Conservation (phyloP, 257 asterid species). For the Lavandula angustifolia region DNA sequence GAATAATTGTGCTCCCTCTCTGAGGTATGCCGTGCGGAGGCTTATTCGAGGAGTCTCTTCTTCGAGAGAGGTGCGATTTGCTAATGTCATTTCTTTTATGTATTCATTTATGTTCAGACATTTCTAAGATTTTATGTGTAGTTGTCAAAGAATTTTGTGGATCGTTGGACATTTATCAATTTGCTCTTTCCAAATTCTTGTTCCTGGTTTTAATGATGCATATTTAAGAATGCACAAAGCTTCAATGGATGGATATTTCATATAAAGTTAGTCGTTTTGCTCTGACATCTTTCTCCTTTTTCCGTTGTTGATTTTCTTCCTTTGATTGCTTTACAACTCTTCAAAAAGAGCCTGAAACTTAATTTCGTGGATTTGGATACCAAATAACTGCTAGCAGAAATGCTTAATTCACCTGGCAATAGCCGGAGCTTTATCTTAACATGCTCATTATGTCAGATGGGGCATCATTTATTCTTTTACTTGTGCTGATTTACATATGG, state of each 20-base stretch:
- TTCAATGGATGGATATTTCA: not conserved
- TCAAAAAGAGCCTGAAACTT: not conserved
- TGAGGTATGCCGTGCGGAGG: constrained; percentile 95
- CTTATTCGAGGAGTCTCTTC: constrained; percentile 95
- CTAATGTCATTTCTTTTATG: not conserved
- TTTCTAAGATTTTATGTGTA: not conserved
- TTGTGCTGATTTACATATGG: not conserved
- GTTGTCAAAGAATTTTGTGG: constrained; percentile 14
- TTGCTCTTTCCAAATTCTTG: not conserved
- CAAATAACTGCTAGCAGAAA: not conserved
- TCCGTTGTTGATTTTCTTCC: not conserved
- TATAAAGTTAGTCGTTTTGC: not conserved
- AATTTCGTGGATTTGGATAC: not conserved
- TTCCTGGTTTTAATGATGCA: constrained; percentile 1
- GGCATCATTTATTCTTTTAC: not conserved
- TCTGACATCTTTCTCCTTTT: not conserved
- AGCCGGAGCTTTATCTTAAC: not conserved
- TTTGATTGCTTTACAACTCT: not conserved
- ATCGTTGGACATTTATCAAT: not conserved
- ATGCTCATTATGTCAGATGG: not conserved
- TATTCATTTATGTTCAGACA: not conserved
- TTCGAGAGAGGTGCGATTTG: constrained; percentile 76
- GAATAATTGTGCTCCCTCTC: constrained; percentile 87
- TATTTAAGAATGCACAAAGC: not conserved
- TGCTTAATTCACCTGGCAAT: not conserved